Evolutionary conservation across 148 eudicot species (phyloP).

Genomic region (Chenopodium berlandieri): DNA sequence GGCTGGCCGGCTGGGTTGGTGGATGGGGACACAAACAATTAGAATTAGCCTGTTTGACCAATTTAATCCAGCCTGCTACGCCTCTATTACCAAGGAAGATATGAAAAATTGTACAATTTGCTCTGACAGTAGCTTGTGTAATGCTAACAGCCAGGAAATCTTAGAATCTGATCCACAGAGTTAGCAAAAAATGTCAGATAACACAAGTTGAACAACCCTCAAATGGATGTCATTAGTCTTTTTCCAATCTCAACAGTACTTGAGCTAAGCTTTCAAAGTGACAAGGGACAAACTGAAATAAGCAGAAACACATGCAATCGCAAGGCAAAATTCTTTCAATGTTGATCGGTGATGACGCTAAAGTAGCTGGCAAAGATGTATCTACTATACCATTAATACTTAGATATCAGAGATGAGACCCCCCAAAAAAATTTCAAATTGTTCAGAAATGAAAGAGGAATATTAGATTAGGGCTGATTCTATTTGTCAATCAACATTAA

Average conservation of each 20-base stretch:
- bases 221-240: not conserved
- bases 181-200: not conserved
- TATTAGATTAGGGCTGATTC: not conserved
- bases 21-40: too few species aligned
- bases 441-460: not conserved
- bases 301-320: not conserved
- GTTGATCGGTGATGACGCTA: not conserved
- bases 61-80: not conserved
- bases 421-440: not conserved
- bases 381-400: not conserved
- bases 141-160: not conserved
- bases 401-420: not conserved
- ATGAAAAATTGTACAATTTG: not conserved
- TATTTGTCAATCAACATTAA: not conserved
- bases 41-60: too few species aligned
- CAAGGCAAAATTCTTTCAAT: not conserved
- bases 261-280: not conserved
- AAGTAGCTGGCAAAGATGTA: not conserved
- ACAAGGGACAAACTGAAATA: not conserved
- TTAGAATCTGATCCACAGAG: not conserved
- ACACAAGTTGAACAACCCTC: not conserved
- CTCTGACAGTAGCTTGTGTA: not conserved
- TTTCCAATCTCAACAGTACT: not conserved
- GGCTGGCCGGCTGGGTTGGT: not conserved
- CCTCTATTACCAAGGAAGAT: not conserved